Base-by-base conservation (phyloP, 768 basidiomycete genomes). In the Trametopsis cervina region DNA sequence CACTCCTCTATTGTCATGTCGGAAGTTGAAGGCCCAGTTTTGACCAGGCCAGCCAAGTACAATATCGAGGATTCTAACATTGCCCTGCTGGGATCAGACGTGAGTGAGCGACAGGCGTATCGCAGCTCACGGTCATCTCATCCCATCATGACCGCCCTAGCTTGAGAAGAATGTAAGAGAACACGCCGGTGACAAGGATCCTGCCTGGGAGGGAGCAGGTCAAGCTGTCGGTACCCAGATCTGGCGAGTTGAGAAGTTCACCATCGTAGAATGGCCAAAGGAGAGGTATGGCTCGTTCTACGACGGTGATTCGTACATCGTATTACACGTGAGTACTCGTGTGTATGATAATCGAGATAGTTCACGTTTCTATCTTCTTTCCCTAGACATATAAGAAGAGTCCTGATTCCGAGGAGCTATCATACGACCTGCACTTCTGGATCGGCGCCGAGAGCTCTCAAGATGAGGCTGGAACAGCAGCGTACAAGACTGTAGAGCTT, bases 371-470 rank as follows among this genome's bases (percentile, higher is more conserved):
- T 21, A n/a, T 26, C 10, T 18, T 42, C 23, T 35, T 38, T 15
- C 29, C 15, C 6, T 46, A 84, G 81, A 82, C 80, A 3, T 82
- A 78, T 64, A 80, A 80, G 62, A 67, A 69, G 44, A 65, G 66
- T 4, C 73, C 74, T 3, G 70, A 80, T 22, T 60, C 70, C 6
- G 63, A 72, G 15, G 58, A 67, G 4, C 60, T 80, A 13, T 76
- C 71, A 0, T 80, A 77, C 55, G 70, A 83, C 58, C 66, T 84
- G 23, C 80, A 83, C 60, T 83, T 82, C 59, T 83, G 80, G 80
- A 64, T 83, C 3, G 80, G 83, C 11, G 63, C 71, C 47, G 65
- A 77, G 43, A 81, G 80, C 0, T 75, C 69, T 18, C 75, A 79
- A 55, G 79, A 83, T 50, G 80, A 83, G 58, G 77, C 63, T 12